Evolutionary conservation across 1,284 basidiomycete genomes (phyloP).

Genomic region (Blastosporella zonata): DNA sequence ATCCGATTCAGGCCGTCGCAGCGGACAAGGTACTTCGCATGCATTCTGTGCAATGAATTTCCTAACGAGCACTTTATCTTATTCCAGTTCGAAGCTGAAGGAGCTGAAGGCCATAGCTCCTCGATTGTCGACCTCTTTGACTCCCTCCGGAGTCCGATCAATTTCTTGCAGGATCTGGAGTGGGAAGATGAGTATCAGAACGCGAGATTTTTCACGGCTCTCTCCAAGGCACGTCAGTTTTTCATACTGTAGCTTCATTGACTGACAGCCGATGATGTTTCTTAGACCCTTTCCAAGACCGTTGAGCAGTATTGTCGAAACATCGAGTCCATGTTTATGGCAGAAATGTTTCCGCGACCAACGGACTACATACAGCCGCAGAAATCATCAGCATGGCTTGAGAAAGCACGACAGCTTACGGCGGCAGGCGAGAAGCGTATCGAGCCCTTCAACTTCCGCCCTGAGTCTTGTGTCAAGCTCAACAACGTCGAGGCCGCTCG

Average conservation of each 20-base stretch:
- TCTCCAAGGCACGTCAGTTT: conserved; percentile 66
- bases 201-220: conserved; percentile 84
- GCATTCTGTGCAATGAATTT: not conserved
- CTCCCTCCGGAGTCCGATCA: conserved; percentile 87
- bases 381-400: conserved; percentile 92
- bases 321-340: conserved; percentile 87
- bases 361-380: conserved; percentile 72
- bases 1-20: conserved; percentile 63
- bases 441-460: conserved; percentile 91
- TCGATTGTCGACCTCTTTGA: conserved; percentile 97
- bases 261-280: not conserved
- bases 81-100: conserved; percentile 80
- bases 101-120: conserved; percentile 84
- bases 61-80: conserved; percentile 15
- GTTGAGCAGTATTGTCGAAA: conserved; percentile 90
- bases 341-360: conserved; percentile 90
- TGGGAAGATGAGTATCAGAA: conserved; percentile 92
- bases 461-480: conserved; percentile 94
- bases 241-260: not conserved
- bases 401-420: conserved; percentile 84
- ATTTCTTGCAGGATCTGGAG: conserved; percentile 84
- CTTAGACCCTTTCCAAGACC: conserved; percentile 87
- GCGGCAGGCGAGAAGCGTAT: conserved; percentile 84
- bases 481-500: conserved; percentile 97
- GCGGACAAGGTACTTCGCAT: conserved; percentile 70